phyloP scores from a whole-genome alignment of 2,329 filamentous ascomycete genomes.

The Davidsoniella virescens region DNA sequence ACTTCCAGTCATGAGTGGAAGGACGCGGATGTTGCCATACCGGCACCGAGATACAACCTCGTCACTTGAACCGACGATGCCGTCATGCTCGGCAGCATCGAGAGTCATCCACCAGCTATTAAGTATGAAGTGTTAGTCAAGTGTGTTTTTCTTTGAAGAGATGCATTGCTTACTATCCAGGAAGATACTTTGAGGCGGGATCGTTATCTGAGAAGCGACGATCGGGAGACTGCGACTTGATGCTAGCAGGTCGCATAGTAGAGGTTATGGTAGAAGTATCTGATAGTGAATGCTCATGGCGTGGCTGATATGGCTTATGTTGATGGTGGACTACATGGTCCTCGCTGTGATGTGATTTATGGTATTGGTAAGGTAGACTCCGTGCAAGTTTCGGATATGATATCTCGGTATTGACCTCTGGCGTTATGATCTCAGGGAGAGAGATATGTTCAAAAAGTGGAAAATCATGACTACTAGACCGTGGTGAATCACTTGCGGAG shows the following conservation, averaged over 20 bases:
- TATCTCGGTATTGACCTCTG: too few species aligned
- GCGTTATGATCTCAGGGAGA: too few species aligned
- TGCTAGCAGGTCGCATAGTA: not conserved
- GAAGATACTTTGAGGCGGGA: slow-evolving; percentile 26
- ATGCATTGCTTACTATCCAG: slow-evolving; percentile 28
- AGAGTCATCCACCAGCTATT: slow-evolving; percentile 42
- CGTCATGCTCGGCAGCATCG: slow-evolving; percentile 38
- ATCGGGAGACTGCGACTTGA: not conserved
- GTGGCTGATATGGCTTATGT: not conserved
- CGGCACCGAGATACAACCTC: slow-evolving; percentile 30
- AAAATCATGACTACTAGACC: too few species aligned
- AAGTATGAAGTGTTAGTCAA: not conserved
- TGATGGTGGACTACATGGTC: not conserved
- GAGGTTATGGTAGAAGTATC: not conserved
- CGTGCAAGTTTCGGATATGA: too few species aligned
- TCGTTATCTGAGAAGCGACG: slow-evolving; percentile 24
- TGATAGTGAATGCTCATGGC: not conserved
- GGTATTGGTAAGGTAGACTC: too few species aligned
- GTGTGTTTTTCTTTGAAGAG: not conserved
- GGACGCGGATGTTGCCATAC: slow-evolving; percentile 26
- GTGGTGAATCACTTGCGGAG: not conserved
- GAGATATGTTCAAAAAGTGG: too few species aligned
- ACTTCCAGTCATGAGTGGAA: slow-evolving; percentile 35
- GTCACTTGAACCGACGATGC: slow-evolving; percentile 29
- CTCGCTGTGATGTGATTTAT: too few species aligned